These are phyloP conservation scores for Polytrichum formosum DNA, from an alignment of 225 moss, liverwort and hornwort genomes.

Conservation along the genomic window DNA sequence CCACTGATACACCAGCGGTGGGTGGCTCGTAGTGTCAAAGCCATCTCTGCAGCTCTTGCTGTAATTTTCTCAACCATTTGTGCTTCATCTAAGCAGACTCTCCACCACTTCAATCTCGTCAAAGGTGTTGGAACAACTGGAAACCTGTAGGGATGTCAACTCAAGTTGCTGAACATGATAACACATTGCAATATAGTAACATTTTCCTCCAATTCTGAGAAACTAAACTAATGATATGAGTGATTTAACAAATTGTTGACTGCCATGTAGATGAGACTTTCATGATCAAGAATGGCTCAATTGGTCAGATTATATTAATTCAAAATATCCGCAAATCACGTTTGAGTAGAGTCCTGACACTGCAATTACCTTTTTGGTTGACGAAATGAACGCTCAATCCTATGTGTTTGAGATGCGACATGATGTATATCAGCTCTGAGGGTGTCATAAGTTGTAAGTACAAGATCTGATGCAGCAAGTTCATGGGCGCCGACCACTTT, in stretches of 20 bases:
- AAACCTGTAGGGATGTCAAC: slow-evolving; percentile 42
- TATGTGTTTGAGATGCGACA: slow-evolving; percentile 61
- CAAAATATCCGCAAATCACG: no score
- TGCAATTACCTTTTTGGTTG: slow-evolving; percentile 70
- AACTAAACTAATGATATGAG: no score
- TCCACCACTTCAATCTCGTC: slow-evolving; percentile 91
- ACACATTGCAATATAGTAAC: slow-evolving; percentile 7
- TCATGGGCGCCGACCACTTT: slow-evolving; percentile 82
- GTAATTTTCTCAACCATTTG: slow-evolving; percentile 92
- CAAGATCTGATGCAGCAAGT: slow-evolving; percentile 87
- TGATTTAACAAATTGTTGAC: no score
- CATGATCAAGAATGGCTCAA: no score
- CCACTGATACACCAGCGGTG: slow-evolving; percentile 97
- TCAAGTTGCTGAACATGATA: neutral
- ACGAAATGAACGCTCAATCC: slow-evolving; percentile 65
- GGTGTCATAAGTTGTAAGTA: slow-evolving; percentile 87
- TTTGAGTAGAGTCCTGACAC: neutral
- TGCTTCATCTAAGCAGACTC: slow-evolving; percentile 97
- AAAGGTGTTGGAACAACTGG: slow-evolving; percentile 89
- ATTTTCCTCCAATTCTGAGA: no score
- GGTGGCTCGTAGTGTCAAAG: slow-evolving; percentile 67
- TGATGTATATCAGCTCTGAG: slow-evolving; percentile 80
- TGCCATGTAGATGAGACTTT: no score
- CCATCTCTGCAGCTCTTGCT: slow-evolving; percentile 83
- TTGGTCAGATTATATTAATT: no score